Conservation (phyloP, 2,329 filamentous ascomycete species). For the Penicillium polonicum region DNA sequence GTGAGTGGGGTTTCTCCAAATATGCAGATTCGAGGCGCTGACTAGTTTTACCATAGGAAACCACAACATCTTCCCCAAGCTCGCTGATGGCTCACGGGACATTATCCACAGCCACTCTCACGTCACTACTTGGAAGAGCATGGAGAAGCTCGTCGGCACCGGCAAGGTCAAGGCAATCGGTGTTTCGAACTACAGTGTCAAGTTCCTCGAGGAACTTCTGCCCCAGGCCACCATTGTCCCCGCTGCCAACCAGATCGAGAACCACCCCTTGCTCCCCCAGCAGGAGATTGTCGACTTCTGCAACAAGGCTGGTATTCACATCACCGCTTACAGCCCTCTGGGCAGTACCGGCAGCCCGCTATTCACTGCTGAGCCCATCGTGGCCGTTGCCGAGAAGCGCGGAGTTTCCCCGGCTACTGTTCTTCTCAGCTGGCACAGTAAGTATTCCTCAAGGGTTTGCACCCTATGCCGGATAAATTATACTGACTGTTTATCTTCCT, state of each 20-base stretch:
- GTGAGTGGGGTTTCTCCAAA: conserved; percentile 36
- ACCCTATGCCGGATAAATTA: neutral
- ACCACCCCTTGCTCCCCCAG: conserved; percentile 68
- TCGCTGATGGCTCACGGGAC: conserved; percentile 70
- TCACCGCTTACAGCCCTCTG: conserved; percentile 53
- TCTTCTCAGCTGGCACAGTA: conserved; percentile 47
- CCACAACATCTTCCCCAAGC: conserved; percentile 64
- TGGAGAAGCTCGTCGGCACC: conserved; percentile 58
- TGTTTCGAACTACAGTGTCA: conserved; percentile 58
- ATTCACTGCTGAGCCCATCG: conserved; percentile 43
- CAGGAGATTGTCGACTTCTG: conserved; percentile 54
- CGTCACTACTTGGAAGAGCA: conserved; percentile 71
- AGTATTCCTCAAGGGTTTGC: conserved; percentile 8
- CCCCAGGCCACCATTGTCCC: conserved; percentile 61
- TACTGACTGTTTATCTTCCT: conserved; percentile 7
- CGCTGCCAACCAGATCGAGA: conserved; percentile 77
- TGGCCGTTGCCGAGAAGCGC: conserved; percentile 43
- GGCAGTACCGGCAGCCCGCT: conserved; percentile 46
- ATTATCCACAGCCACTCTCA: conserved; percentile 68
- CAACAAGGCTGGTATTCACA: conserved; percentile 50
- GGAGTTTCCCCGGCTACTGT: conserved; percentile 41
- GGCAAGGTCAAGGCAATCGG: conserved; percentile 59
- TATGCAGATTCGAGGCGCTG: neutral
- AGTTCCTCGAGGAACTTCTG: conserved; percentile 56
- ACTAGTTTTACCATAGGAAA: conserved; percentile 25